phyloP scores from a whole-genome alignment of 345 rosid genomes.

The Xanthoceras sorbifolium region DNA sequence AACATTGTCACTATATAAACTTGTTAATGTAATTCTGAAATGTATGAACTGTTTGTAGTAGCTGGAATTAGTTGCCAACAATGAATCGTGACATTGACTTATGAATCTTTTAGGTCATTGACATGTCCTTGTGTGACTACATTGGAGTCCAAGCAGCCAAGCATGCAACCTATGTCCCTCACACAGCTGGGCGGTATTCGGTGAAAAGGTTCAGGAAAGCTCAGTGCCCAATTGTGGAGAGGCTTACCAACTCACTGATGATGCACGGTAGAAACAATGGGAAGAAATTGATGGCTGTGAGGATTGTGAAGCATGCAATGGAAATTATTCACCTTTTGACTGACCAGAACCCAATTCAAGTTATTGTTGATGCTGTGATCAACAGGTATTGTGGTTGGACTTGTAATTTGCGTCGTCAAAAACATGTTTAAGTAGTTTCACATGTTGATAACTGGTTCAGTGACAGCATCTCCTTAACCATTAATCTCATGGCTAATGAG shows the following conservation, averaged over 20 bases:
- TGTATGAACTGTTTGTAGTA: neutral
- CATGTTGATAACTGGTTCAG: neutral
- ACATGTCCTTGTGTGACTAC: constrained; percentile 73
- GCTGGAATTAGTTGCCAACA: neutral
- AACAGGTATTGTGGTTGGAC: constrained; percentile 56
- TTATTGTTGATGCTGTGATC: constrained; percentile 82
- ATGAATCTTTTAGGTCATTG: constrained; percentile 48
- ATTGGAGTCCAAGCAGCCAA: constrained; percentile 69
- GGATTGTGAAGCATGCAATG: constrained; percentile 86
- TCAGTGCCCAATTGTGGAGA: constrained; percentile 91
- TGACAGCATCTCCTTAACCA: neutral
- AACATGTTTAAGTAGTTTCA: neutral
- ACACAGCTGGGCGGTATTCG: constrained; percentile 95
- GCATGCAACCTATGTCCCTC: constrained; percentile 89
- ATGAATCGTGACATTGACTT: neutral
- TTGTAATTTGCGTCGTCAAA: neutral
- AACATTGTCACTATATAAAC: too few species aligned
- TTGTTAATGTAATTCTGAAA: neutral
- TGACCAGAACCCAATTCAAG: constrained; percentile 87
- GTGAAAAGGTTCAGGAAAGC: constrained; percentile 95
- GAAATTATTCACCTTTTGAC: constrained; percentile 86
- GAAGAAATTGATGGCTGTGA: constrained; percentile 87
- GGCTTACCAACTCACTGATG: constrained; percentile 94
- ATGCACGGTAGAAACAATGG: constrained; percentile 96
- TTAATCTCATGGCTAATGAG: neutral